Evolutionary conservation across 768 basidiomycete species (phyloP), one percentile per base, ranked within the genome.

Genomic region (Phylloporus scabripes): DNA sequence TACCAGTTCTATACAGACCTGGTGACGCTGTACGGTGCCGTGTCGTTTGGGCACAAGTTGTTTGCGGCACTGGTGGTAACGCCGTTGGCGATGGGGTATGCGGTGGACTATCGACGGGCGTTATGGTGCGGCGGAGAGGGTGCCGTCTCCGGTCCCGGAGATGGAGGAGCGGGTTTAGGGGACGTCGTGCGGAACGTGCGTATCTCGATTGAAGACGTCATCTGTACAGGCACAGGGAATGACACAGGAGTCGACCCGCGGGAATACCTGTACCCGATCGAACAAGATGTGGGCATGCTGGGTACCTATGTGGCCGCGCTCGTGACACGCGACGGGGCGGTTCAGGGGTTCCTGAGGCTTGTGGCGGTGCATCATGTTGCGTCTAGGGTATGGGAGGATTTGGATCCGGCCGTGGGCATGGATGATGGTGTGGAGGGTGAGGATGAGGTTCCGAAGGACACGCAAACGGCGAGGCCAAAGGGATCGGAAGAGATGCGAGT

Each of bases 1-100:
- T 96, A 82, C 72, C 92, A 95, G 64, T 91, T 87, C 60, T 98
- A 92, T 70, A 87, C 86, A 12, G 93, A 96, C 66, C 85, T 96
- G 61, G 74, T 95, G 48, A 83, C 80, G 1, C 70, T 97, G n/a
- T 98, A 94, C 68, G 88, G 91, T 59, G 79, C 91, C 4, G 82
- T 92, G 56, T 97, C 94, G 7, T 94, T 94, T 65, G 79, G 83
- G 2, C 82, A 97, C 60, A 74, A 77, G 0, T 65, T 81, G 1
- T 98, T 98, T 60, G 81, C 79, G 11, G 73, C 77, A 2, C 74
- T 95, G 11, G 75, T 96, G 12, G 73, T 94, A 7, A 80, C 87
- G 0, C 86, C 92, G 0, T 73, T 84, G 9, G 76, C 89, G 3
- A 85, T 87, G 81, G 69, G 70, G 11, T 93, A 92, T 59, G 74